Evolutionary conservation across 768 basidiomycete genomes (phyloP), one percentile per base, ranked within the genome.

Genomic region (Xanthoconium purpureum): DNA sequence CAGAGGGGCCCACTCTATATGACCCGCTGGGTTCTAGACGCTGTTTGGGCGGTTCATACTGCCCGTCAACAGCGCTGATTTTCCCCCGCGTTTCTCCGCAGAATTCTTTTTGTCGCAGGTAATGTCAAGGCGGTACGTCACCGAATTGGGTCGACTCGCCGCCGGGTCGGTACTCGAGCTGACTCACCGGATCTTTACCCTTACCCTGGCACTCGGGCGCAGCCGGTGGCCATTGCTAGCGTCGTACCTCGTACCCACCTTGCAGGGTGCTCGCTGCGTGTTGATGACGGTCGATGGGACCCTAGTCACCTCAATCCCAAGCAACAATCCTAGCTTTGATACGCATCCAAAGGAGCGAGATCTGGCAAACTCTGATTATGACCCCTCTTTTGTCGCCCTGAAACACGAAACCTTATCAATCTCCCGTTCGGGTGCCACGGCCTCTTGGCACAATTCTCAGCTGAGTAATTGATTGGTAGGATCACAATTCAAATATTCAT

Each of bases 71-170:
- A 44, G 18, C 47, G 32, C 18, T 20, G 15, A 39, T 52, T 57
- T 45, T 11, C 9, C 20, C 35, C 43, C 53, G 45, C 39, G 18
- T 47, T 28, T 53, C 55, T 56, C 61, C 52, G 50, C 57, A 52
- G 17, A 33, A 35, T 29, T 44, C 24, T 57, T 35, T 53, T 54
- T 54, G 15, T 56, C 29, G 47, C 55, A 37, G 56, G 61, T 56
- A 64, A 58, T 61, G 47, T 10, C 38, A 53, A 51, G 59, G 64
- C 59, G 32, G 56, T 56, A 55, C 66, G 18, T 48, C 56, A 48
- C 50, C 55, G 40, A 53, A 65, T 50, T 0, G 10, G 56, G 59
- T 45, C 32, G 46, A 35, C 35, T 57, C 54, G 39, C 57, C 49
- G 54, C 37, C 57, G 36, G 35, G 12, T 59, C 53, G 51, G 63